Base-by-base conservation (phyloP, 257 asterid species). In the Gentiana dahurica region DNA sequence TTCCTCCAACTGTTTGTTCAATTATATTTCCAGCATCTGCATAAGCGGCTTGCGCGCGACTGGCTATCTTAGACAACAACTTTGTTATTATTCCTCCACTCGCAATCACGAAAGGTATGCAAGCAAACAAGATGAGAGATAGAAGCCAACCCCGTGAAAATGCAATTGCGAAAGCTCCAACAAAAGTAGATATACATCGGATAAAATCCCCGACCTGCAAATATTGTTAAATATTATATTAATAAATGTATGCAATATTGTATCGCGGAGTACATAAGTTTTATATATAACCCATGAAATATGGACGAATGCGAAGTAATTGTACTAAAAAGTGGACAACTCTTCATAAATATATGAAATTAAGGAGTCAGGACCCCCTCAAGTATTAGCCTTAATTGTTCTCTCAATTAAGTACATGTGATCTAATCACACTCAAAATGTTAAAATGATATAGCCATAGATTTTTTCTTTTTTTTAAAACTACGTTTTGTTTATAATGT, bases 1-100 rank as follows among this genome's bases (percentile, higher is more conserved):
- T 84, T 50, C 88, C 84, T 70, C 94, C 91, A 33, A 87, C 68
- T 1, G 91, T 76, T 56, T 87, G 95, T 51, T 87, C 95, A 12
- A 73, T 80, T 33, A 86, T 83, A 57, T 76, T 76, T 53, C 88
- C 90, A 12, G 95, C 95, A 39, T 74, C 78, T 32, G 95, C 87
- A 60, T 86, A 86, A 45, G 95, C 94, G 48, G 51, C 45, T 69
- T 83, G 95, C 39, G 80, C 88, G 0, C 48, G 71, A 41, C 73
- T 73, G 2, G 94, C 68, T 70, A 81, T 72, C 71, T 71, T 81
- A 4, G 88, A 33, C 77, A 75, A 59, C 34, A 79, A 7, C 73
- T 72, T n/a, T 1, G 88, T 65, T 70, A 77, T 49, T 46, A 49
- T 24, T 66, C 72, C 86, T 24, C 73, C 88, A 3, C 68, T 65